Base-by-base conservation (phyloP, 208 protist species). In the Wallacemonas sp. region DNA sequence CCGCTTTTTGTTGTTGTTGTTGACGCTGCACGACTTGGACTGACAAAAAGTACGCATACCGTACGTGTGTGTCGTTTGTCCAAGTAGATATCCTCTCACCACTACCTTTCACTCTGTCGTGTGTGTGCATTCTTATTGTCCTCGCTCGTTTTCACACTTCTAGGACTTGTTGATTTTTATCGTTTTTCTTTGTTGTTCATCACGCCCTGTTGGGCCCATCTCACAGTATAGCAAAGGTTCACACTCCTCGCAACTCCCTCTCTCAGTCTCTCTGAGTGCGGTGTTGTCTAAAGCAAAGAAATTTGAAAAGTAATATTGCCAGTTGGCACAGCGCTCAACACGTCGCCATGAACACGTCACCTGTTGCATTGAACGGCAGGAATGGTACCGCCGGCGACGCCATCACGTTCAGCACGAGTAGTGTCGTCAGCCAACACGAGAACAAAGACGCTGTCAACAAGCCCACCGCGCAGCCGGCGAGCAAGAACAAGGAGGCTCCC, bases 151-250 rank as follows among this genome's bases (percentile, higher is more conserved):
- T 41, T 41, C 6, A 17, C 30, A n/a, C 30, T 23, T 5, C 14
- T 58, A n/a, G 8, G 11, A 33, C 43, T 34, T 38, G 21, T 41
- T 61, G 6, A 16, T 39, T 61, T 36, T 49, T 0, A 12, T 61
- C 27, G 19, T 58, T 62, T 63, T 61, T 62, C 27, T 64, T 29
- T 48, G 19, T 61, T 67, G 46, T 32, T 14, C 2, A 54, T 61
- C 2, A 24, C 55, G 24, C 1, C n/a, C 6, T 61, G 32, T 61
- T 33, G 9, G 47, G 3, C 43, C 2, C 23, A 41, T 2, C 9
- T 12, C 19, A 58, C 8, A 17, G n/a, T n/a, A n/a, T n/a, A n/a
- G n/a, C n/a, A n/a, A n/a, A n/a, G n/a, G n/a, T n/a, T n/a, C n/a
- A n/a, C n/a, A n/a, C n/a, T n/a, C n/a, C n/a, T n/a, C n/a, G n/a